A percentile compares a stretch with the other conserved stretches of the same genome.
phyloP scores from a whole-genome alignment of 495 filamentous ascomycete species.

The Talaromyces thailandensis region DNA sequence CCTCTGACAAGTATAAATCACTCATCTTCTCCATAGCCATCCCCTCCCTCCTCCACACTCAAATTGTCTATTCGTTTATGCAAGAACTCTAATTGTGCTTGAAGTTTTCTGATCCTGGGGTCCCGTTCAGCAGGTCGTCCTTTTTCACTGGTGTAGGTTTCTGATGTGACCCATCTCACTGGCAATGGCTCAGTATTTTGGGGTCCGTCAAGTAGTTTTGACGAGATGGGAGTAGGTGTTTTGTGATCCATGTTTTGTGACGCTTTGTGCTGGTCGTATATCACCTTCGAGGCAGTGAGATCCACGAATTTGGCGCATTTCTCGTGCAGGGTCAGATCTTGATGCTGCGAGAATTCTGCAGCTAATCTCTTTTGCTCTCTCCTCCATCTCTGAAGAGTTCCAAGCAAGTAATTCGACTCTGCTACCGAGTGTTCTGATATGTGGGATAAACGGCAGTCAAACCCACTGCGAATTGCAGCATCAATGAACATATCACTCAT shows the following conservation, averaged over 20 bases:
- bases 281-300: slow-evolving; percentile 13
- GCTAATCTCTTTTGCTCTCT: slow-evolving; percentile 13
- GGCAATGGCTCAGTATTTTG: neutral
- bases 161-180: neutral
- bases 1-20: neutral
- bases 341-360: slow-evolving; percentile 4
- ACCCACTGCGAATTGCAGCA: slow-evolving; percentile 30
- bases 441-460: slow-evolving; percentile 17
- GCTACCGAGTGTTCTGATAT: slow-evolving; percentile 5
- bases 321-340: slow-evolving; percentile 20
- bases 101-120: neutral
- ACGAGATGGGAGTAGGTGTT: neutral
- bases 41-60: neutral
- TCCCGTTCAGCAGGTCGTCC: neutral
- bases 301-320: slow-evolving; percentile 28
- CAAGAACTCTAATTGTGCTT: neutral
- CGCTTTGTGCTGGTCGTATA: neutral
- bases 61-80: neutral
- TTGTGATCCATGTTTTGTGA: neutral
- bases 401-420: neutral
- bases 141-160: neutral
- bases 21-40: neutral
- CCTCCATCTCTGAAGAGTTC: slow-evolving; percentile 16
- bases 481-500: slow-evolving; percentile 24
- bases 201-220: neutral